Percentiles rank a stretch among this genome's conserved stretches.
Conservation (phyloP, 73 alveolate genomes). For the Tetrahymena thermophila region DNA sequence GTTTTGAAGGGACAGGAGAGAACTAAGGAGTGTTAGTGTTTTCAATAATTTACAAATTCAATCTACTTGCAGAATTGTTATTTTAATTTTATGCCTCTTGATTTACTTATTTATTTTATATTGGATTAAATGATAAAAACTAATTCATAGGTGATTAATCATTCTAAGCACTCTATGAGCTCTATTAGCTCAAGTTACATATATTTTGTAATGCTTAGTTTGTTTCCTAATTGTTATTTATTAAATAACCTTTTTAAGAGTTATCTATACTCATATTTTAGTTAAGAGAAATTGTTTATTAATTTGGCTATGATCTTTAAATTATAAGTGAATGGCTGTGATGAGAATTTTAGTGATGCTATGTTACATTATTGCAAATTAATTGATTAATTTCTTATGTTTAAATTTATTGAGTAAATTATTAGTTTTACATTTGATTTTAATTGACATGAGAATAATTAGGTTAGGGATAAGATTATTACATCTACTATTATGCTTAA, state of each 20-base stretch:
- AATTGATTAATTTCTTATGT: neutral
- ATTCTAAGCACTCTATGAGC: neutral
- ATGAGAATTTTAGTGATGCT: neutral
- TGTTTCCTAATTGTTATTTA: neutral
- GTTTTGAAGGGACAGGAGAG: neutral
- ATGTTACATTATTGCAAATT: neutral
- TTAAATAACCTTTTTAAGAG: neutral
- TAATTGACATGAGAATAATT: neutral
- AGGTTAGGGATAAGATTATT: neutral
- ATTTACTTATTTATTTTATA: neutral
- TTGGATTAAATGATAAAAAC: neutral
- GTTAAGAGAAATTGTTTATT: neutral
- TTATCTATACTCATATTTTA: neutral
- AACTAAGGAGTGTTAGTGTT: neutral
- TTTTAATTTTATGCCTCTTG: neutral
- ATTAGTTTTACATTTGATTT: neutral
- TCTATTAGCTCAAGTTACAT: neutral
- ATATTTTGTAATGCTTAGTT: neutral
- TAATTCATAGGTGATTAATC: neutral
- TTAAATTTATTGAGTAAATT: neutral
- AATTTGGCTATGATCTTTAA: neutral
- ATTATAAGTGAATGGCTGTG: neutral
- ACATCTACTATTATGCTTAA: neutral
- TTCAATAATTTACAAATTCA: neutral
- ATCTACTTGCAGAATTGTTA: neutral